These are phyloP conservation scores for Smallanthus sonchifolius DNA, from an alignment of 129 eudicot species.

Conservation along the genomic window DNA sequence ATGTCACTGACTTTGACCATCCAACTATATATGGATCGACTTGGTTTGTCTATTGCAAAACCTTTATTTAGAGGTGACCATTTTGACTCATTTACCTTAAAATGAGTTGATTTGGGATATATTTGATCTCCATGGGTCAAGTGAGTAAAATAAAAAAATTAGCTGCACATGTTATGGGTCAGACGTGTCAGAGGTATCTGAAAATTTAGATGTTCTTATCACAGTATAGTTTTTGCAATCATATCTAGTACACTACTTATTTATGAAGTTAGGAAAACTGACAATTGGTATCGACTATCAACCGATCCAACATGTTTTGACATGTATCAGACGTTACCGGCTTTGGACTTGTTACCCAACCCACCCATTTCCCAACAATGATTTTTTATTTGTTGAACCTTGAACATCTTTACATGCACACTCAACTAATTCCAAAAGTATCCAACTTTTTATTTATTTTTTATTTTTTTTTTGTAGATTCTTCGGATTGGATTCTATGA, in stretches of 20 bases:
- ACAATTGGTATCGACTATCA: neutral
- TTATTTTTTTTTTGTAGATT: conserved; percentile 43
- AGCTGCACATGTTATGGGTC: neutral
- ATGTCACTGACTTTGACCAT: neutral
- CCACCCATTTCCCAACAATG: neutral
- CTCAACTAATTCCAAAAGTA: conserved; percentile 14
- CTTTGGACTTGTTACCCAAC: neutral
- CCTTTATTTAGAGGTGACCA: neutral
- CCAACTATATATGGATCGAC: neutral
- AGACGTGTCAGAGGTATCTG: neutral
- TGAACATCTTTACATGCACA: neutral
- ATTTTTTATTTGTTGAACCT: neutral
- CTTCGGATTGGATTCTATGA: conserved; percentile 89
- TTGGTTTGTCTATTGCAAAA: neutral
- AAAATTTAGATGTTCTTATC: neutral
- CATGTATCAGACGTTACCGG: neutral
- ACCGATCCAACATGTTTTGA: neutral
- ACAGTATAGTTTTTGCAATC: neutral
- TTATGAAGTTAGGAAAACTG: neutral
- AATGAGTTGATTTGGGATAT: neutral
- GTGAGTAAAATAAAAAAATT: neutral
- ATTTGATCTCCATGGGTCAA: neutral
- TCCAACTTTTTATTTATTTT: too few relatives aligned
- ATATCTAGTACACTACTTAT: neutral
- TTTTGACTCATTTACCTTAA: neutral